A percentile compares a stretch with the other conserved stretches of the same genome.
These are phyloP conservation scores for Leptographium lundbergii DNA, from an alignment of 2,329 filamentous ascomycete species.

Conservation along the genomic window DNA sequence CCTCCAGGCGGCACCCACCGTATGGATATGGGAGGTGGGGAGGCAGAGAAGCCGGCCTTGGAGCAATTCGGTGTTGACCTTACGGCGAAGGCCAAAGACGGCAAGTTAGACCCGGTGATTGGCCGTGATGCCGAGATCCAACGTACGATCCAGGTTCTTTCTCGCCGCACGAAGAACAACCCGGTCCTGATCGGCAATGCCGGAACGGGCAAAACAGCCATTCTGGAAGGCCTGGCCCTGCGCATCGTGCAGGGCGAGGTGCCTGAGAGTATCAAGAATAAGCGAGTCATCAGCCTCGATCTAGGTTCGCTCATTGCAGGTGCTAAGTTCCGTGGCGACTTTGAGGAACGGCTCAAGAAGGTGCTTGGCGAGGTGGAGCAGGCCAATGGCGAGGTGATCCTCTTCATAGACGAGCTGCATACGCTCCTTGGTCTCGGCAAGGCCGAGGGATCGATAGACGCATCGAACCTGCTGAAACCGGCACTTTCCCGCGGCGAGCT, in stretches of 20 bases:
- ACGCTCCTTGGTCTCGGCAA: constrained; percentile 86
- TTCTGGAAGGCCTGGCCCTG: constrained; percentile 79
- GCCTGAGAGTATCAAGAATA: constrained; percentile 91
- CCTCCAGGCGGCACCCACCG: constrained; percentile 86
- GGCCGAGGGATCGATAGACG: constrained; percentile 91
- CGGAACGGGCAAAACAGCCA: constrained; percentile 88
- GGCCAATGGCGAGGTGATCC: constrained; percentile 75
- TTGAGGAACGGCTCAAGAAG: constrained; percentile 85
- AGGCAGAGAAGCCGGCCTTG: constrained; percentile 69
- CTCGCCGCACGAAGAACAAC: constrained; percentile 88
- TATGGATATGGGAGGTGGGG: constrained; percentile 72
- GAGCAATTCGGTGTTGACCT: constrained; percentile 88
- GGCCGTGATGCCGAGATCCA: constrained; percentile 87
- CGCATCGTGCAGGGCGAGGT: constrained; percentile 88
- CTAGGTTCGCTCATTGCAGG: constrained; percentile 88
- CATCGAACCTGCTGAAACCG: constrained; percentile 87
- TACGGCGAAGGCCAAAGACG: constrained; percentile 70
- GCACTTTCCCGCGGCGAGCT: constrained; percentile 85
- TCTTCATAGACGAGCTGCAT: constrained; percentile 93
- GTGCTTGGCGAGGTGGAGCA: constrained; percentile 86
- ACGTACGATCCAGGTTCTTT: constrained; percentile 86
- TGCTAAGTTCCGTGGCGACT: constrained; percentile 90
- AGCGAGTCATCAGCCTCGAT: constrained; percentile 76
- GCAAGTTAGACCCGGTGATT: constrained; percentile 92
- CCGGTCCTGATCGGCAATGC: constrained; percentile 87